A percentile compares a stretch with the other conserved stretches of the same genome.
These are phyloP conservation scores for Penicillium coffeae DNA, from an alignment of 495 filamentous ascomycete species.

Conservation along the genomic window DNA sequence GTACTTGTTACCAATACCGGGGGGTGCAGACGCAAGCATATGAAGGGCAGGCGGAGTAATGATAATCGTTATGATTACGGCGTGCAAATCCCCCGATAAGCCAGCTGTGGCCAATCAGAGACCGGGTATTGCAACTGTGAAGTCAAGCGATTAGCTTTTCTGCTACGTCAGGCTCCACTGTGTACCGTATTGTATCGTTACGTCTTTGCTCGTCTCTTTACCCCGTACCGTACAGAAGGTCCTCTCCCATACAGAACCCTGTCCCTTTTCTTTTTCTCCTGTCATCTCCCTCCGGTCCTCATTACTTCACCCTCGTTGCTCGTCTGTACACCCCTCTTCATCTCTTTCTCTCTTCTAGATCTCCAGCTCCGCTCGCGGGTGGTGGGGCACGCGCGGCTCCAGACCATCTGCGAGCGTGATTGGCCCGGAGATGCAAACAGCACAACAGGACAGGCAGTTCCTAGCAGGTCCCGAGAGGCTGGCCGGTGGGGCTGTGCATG, in stretches of 20 bases:
- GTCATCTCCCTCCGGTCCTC: not conserved
- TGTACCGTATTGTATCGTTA: conserved; percentile 10
- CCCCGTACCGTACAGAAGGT: not conserved
- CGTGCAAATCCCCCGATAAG: conserved; percentile 37
- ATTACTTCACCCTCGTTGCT: conserved; percentile 1
- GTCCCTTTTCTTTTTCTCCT: not conserved
- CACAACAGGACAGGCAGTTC: not conserved
- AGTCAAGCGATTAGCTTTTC: conserved; percentile 38
- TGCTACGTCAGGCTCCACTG: conserved; percentile 35
- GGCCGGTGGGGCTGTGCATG: conserved; percentile 13
- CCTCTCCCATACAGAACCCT: not conserved
- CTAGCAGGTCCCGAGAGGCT: conserved; percentile 8
- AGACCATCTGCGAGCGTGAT: conserved; percentile 5
- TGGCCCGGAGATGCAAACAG: conserved; percentile 16
- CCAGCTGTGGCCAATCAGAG: conserved; percentile 29
- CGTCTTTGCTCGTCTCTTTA: not conserved
- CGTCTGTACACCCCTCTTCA: no score
- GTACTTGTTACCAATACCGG: not conserved
- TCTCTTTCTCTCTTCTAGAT: not conserved
- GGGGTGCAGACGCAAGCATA: conserved; percentile 9
- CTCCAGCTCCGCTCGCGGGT: conserved; percentile 6
- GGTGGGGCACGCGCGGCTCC: conserved; percentile 12
- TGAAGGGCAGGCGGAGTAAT: conserved; percentile 14
- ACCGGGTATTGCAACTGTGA: conserved; percentile 28
- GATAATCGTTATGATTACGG: conserved; percentile 31